Evolutionary conservation across 1,284 basidiomycete genomes (phyloP).

Genomic region (Ceratobasidium sp.): DNA sequence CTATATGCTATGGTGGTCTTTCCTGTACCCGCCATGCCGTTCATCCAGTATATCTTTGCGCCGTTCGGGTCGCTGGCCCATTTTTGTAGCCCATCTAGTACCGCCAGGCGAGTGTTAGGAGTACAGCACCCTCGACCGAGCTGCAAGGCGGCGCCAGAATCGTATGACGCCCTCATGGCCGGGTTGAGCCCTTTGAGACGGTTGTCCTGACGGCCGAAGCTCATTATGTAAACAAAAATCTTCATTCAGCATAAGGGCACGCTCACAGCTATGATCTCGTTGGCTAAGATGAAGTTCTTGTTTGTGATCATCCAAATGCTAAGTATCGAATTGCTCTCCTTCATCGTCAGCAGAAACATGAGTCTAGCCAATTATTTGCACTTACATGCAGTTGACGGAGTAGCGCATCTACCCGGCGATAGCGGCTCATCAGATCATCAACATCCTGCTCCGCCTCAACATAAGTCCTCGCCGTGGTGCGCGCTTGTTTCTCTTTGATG

Average conservation of each 20-base stretch:
- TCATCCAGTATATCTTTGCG: constrained; percentile 25
- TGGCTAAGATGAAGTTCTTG: not conserved
- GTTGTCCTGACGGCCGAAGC: too few relatives aligned
- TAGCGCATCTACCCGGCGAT: not conserved
- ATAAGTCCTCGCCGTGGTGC: not conserved
- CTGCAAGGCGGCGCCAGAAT: not conserved
- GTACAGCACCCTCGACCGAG: constrained; percentile 1
- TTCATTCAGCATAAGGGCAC: not conserved
- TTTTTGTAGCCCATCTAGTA: not conserved
- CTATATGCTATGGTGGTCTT: constrained; percentile 27
- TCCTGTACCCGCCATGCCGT: not conserved
- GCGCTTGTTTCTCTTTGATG: not conserved
- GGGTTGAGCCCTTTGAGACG: too few relatives aligned
- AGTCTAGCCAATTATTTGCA: too few relatives aligned
- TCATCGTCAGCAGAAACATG: too few relatives aligned
- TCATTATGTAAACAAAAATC: too few relatives aligned
- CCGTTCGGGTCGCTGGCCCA: constrained; percentile 7
- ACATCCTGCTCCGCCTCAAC: not conserved
- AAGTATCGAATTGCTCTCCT: not conserved
- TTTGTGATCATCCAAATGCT: not conserved
- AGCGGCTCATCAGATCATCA: not conserved
- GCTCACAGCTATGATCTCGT: too few relatives aligned
- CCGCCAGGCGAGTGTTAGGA: not conserved
- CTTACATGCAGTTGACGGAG: constrained; percentile 6
- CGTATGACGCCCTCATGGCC: too few relatives aligned